Conservation (phyloP, 352 stramenopile species). For the Aphanomyces euteiches region DNA sequence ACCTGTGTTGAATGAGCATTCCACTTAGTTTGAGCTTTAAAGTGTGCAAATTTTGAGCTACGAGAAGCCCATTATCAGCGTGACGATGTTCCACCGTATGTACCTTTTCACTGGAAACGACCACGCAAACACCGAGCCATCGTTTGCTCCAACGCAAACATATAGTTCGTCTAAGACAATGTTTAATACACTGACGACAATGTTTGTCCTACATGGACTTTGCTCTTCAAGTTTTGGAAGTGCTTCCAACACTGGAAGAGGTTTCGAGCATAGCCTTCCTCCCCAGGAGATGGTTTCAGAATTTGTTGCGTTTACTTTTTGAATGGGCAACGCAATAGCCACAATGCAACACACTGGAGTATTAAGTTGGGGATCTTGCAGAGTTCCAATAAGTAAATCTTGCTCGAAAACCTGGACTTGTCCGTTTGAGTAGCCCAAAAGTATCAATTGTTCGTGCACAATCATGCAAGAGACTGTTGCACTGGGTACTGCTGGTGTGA, state of each 20-base stretch:
- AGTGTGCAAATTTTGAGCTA: too few species aligned
- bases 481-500: neutral
- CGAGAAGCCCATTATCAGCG: too few species aligned
- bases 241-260: neutral
- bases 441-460: slow-evolving; percentile 3
- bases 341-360: slow-evolving; percentile 2
- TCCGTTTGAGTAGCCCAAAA: slow-evolving; percentile 13
- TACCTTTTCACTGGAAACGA: slow-evolving; percentile 3
- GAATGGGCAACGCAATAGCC: neutral
- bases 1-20: neutral
- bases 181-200: neutral
- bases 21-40: neutral
- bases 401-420: slow-evolving; percentile 13
- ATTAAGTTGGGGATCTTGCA: slow-evolving; percentile 15
- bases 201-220: neutral
- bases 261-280: slow-evolving; percentile 2
- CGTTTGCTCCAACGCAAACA: neutral
- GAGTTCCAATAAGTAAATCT: neutral
- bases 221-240: neutral
- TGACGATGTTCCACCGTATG: neutral
- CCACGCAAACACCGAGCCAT: neutral
- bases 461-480: neutral
- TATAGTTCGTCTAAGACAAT: neutral
- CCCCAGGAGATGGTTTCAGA: neutral
- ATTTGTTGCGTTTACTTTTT: neutral